Conservation (phyloP, 2,329 filamentous ascomycete species). For the Talaromyces rugulosus region DNA sequence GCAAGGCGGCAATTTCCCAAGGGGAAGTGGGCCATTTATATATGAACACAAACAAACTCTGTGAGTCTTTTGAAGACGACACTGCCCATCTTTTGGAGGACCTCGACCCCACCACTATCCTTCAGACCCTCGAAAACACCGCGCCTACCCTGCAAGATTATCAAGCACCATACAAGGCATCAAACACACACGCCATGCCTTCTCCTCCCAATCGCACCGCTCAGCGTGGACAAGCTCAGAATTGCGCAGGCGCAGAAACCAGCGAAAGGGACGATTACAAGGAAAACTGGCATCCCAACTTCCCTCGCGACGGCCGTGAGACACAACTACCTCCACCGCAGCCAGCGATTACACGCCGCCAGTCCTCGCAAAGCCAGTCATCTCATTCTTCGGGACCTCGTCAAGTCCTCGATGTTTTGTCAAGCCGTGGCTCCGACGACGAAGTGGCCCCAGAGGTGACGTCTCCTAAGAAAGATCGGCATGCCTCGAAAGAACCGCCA, state of each 20-base stretch:
- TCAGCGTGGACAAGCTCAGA: not conserved
- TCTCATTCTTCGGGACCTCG: not conserved
- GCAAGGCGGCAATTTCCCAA: not conserved
- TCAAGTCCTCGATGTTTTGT: not conserved
- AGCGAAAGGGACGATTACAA: conserved; percentile 4
- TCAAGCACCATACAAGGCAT: not conserved
- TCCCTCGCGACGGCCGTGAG: not conserved
- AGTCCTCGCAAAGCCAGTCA: not conserved
- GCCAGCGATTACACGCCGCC: not conserved
- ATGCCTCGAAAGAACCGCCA: no score
- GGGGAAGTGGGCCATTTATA: not conserved
- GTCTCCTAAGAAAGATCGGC: not conserved
- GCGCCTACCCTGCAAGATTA: not conserved
- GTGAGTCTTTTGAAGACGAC: conserved; percentile 29
- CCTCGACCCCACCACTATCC: conserved; percentile 17
- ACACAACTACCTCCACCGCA: not conserved
- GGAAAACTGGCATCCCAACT: conserved; percentile 7
- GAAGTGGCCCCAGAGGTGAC: not conserved
- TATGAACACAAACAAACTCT: not conserved
- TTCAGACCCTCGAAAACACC: conserved; percentile 17
- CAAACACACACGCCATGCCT: not conserved
- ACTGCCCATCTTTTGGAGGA: conserved; percentile 27
- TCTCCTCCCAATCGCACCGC: not conserved
- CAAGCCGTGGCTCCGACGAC: not conserved
- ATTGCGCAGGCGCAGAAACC: not conserved